Evolutionary conservation across 345 rosid species (phyloP).

Genomic region (Syzygium oleosum): DNA sequence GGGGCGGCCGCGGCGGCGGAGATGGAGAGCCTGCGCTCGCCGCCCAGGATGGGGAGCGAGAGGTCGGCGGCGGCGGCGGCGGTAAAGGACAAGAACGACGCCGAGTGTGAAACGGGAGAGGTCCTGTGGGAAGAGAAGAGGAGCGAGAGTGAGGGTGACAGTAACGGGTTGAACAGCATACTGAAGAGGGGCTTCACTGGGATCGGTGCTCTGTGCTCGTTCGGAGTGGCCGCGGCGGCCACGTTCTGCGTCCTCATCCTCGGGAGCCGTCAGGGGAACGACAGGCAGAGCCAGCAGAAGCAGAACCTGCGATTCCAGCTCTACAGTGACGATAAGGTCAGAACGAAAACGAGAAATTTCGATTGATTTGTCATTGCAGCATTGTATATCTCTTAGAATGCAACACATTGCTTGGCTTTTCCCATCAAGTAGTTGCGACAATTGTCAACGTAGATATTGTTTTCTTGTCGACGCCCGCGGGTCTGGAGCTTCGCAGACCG

Average conservation of each 20-base stretch:
- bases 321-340: constrained; percentile 74
- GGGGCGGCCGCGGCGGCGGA: constrained; percentile 11
- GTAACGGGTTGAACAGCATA: constrained; percentile 33
- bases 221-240: constrained; percentile 94
- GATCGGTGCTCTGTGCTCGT: constrained; percentile 84
- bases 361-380: not conserved
- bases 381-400: not conserved
- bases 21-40: constrained; percentile 13
- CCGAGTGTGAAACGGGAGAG: not conserved
- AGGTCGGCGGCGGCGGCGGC: not conserved
- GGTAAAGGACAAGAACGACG: not conserved
- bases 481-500: not conserved
- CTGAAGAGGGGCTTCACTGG: constrained; percentile 82
- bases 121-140: not conserved
- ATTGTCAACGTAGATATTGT: not conserved
- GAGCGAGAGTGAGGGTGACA: constrained; percentile 29
- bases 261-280: constrained; percentile 35
- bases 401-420: not conserved
- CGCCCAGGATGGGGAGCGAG: constrained; percentile 21
- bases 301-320: constrained; percentile 54
- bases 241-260: constrained; percentile 59
- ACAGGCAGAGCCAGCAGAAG: constrained; percentile 30
- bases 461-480: accelerated
- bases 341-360: not conserved
- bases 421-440: not conserved